Conservation (phyloP, 192 early-diverging fungal species). For the Coemansia interrupta region DNA sequence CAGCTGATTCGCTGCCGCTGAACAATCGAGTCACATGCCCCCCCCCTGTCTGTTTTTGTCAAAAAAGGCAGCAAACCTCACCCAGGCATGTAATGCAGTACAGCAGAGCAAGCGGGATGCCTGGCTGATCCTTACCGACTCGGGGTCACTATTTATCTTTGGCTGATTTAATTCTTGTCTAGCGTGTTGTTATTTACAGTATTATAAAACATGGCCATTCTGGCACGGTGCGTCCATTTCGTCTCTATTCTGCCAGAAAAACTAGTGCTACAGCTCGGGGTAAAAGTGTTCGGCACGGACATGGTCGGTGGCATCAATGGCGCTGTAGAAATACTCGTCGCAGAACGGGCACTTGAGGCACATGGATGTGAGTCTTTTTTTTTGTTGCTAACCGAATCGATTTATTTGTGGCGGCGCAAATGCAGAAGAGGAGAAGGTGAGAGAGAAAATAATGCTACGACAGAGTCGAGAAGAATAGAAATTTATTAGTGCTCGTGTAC, state of each 20-base stretch:
- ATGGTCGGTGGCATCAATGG: slow-evolving; percentile 2
- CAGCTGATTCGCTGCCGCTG: no score
- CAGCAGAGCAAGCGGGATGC: no score
- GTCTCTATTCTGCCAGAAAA: neutral
- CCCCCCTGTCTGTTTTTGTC: no score
- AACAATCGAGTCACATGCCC: no score
- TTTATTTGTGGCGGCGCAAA: no score
- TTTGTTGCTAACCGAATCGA: neutral
- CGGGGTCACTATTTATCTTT: no score
- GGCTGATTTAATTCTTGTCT: neutral
- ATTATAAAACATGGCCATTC: neutral
- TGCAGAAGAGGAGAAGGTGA: neutral
- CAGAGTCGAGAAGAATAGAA: no score
- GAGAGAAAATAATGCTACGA: neutral
- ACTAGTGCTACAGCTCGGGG: neutral
- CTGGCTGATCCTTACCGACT: no score
- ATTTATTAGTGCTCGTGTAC: no score
- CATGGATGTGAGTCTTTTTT: no score
- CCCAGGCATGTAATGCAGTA: no score
- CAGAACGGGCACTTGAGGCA: slow-evolving; percentile 5
- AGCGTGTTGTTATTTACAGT: slow-evolving; percentile 1
- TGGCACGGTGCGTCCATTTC: neutral
- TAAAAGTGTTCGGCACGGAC: neutral
- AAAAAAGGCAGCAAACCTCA: no score
- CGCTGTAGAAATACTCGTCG: neutral